phyloP scores from a whole-genome alignment of 2,329 filamentous ascomycete species.

The Talaromyces sp. region DNA sequence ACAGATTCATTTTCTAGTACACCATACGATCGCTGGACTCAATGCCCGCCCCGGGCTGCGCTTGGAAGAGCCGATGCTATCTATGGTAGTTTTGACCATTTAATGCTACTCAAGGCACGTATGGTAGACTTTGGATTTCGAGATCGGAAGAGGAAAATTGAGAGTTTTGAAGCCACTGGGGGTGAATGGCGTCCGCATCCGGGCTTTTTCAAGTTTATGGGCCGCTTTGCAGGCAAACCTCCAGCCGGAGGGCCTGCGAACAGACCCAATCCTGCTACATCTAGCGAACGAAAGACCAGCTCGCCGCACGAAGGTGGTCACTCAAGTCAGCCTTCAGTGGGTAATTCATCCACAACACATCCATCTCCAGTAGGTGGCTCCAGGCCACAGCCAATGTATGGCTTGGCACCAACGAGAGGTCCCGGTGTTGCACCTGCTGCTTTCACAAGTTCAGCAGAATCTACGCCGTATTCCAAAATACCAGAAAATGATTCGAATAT shows the following conservation, averaged over 20 bases:
- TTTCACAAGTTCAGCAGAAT: conserved; percentile 40
- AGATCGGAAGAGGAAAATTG: conserved; percentile 73
- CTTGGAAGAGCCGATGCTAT: conserved; percentile 71
- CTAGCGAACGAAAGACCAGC: not conserved
- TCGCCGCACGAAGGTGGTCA: not conserved
- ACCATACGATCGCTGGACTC: conserved; percentile 74
- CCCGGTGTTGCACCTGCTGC: conserved; percentile 43
- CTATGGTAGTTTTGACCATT: conserved; percentile 83
- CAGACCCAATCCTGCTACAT: not conserved
- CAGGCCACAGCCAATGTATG: conserved; percentile 37
- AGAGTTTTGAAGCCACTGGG: conserved; percentile 55
- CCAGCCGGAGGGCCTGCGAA: conserved; percentile 9
- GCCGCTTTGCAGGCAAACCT: conserved; percentile 18
- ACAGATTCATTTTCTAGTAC: conserved; percentile 49
- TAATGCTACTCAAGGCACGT: conserved; percentile 74
- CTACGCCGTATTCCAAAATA: conserved; percentile 18
- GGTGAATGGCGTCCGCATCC: conserved; percentile 51
- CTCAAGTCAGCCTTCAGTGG: not conserved
- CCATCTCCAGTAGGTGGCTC: not conserved
- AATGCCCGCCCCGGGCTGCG: conserved; percentile 78
- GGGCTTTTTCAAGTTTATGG: conserved; percentile 39
- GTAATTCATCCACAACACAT: not conserved
- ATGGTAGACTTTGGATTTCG: conserved; percentile 70
- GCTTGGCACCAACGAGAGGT: conserved; percentile 40
- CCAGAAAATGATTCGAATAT: conserved; percentile 56